These are phyloP conservation scores for Aureobasidium zeae DNA, from an alignment of 2,329 filamentous ascomycete species.

Conservation along the genomic window DNA sequence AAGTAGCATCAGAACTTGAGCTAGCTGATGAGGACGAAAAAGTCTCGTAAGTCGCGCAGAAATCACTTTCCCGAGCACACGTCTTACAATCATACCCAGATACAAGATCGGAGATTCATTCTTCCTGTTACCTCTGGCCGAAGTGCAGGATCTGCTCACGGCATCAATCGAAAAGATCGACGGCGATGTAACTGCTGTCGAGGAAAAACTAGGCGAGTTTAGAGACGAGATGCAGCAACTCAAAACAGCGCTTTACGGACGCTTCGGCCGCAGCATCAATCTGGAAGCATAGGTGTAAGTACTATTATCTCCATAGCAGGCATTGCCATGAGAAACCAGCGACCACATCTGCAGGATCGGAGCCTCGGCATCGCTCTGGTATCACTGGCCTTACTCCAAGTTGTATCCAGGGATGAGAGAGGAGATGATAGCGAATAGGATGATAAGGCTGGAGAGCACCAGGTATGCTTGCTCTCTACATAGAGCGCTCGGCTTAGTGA, in stretches of 20 bases:
- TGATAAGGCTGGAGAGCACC: not conserved
- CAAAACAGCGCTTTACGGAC: constrained; percentile 86
- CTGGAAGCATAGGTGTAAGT: constrained; percentile 61
- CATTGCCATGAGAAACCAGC: not conserved
- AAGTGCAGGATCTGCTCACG: constrained; percentile 78
- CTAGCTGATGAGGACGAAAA: constrained; percentile 90
- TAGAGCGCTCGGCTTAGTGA: not conserved
- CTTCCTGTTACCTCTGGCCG: constrained; percentile 70
- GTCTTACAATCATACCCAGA: constrained; percentile 39
- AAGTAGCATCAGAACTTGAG: constrained; percentile 83
- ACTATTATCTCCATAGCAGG: not conserved
- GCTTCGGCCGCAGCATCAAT: constrained; percentile 96
- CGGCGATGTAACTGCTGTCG: constrained; percentile 62
- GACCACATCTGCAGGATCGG: too few relatives aligned
- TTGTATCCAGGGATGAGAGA: not conserved
- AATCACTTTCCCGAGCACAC: not conserved
- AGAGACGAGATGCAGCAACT: constrained; percentile 81
- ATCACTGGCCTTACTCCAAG: not conserved
- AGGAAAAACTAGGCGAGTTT: constrained; percentile 64
- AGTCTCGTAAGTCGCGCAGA: constrained; percentile 58
- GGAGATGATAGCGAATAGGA: not conserved
- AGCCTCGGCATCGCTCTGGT: too few relatives aligned
- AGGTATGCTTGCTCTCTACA: not conserved
- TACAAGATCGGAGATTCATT: constrained; percentile 98
- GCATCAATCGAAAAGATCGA: constrained; percentile 65